Conservation (phyloP, 306 rosid genomes). For the Trichosanthes truncata region DNA sequence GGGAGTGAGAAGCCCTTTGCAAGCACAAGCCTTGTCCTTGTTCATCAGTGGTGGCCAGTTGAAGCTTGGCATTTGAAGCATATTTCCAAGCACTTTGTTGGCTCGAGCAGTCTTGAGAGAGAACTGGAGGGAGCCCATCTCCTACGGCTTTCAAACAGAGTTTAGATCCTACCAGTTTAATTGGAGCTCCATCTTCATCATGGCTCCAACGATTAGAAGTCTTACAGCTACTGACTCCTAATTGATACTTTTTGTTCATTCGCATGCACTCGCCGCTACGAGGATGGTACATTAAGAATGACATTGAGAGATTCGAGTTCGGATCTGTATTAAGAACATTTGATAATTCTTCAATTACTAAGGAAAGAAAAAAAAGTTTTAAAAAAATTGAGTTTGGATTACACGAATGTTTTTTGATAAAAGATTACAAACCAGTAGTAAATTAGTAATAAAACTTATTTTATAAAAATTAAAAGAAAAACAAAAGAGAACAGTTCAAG, state of each 20-base stretch:
- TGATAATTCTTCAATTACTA: no score
- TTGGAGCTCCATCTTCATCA: not conserved
- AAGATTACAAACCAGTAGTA: no score
- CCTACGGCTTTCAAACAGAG: not conserved
- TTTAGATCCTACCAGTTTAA: not conserved
- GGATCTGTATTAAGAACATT: not conserved
- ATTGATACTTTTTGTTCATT: not conserved
- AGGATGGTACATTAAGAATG: not conserved
- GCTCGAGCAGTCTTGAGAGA: conserved; percentile 22
- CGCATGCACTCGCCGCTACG: not conserved
- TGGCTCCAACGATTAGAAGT: not conserved
- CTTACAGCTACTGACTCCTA: not conserved
- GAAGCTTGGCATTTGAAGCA: conserved; percentile 27
- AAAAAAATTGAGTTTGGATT: no score
- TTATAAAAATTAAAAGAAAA: no score
- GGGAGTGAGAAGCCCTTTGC: not conserved
- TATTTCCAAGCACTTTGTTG: conserved; percentile 23
- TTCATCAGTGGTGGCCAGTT: conserved; percentile 15
- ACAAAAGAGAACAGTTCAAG: no score
- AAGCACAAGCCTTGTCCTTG: conserved; percentile 11
- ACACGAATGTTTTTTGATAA: no score
- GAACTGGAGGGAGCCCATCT: not conserved
- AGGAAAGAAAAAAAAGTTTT: no score
- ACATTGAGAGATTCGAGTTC: not conserved
- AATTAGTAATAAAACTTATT: no score